phyloP scores from a whole-genome alignment of 176 grass and related monocot species.

The Tillandsia leiboldiana region DNA sequence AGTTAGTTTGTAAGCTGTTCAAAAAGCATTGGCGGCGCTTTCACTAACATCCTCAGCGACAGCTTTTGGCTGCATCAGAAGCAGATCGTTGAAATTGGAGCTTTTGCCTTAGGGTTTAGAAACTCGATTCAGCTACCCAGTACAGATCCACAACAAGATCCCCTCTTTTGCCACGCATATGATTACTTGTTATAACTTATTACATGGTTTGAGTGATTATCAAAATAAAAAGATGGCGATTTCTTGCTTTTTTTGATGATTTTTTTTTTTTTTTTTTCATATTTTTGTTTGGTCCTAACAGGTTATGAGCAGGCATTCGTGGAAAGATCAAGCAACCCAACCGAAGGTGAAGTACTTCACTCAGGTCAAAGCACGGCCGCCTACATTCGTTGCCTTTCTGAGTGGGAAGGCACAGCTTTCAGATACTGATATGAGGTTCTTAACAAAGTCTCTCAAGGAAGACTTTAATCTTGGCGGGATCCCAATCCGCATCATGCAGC shows the following conservation, averaged over 20 bases:
- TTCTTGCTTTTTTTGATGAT: not conserved
- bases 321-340: slow-evolving; percentile 81
- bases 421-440: slow-evolving; percentile 73
- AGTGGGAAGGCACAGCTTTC: slow-evolving; percentile 75
- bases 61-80: not conserved
- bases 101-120: not conserved
- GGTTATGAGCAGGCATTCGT: slow-evolving; percentile 96
- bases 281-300: slow-evolving; percentile 16
- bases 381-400: slow-evolving; percentile 88
- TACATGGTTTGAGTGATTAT: not conserved
- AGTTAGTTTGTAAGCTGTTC: not conserved
- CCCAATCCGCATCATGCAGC: slow-evolving; percentile 68
- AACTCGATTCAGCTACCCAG: too few relatives aligned
- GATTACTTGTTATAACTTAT: slow-evolving; percentile 5
- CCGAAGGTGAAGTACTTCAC: slow-evolving; percentile 97
- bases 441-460: slow-evolving; percentile 89
- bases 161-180: too few relatives aligned
- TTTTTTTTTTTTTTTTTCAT: not conserved
- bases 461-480: slow-evolving; percentile 92
- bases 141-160: too few relatives aligned
- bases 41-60: too few relatives aligned
- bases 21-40: not conserved
- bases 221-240: not conserved
- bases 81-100: not conserved
- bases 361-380: slow-evolving; percentile 81